Evolutionary conservation across 805 yeast genomes (phyloP).

Genomic region (Pichia membranifaciens): DNA sequence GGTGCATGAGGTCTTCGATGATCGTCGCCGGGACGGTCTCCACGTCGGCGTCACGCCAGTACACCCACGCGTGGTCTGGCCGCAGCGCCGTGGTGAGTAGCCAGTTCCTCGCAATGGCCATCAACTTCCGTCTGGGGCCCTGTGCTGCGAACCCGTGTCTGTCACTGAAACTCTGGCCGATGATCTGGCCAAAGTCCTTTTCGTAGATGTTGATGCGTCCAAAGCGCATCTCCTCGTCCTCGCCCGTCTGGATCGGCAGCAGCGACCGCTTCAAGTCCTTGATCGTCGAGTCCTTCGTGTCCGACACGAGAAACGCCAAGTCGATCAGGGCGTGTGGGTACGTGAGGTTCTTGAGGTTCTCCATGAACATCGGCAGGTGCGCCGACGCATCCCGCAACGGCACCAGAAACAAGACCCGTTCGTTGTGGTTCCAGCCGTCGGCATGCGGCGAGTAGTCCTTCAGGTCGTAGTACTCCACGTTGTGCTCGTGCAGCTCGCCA

Average conservation of each 20-base stretch:
- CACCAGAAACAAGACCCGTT: conserved; percentile 49
- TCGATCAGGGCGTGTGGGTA: conserved; percentile 54
- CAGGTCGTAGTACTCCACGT: conserved; percentile 42
- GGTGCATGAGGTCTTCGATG: conserved; percentile 88
- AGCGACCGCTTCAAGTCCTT: conserved; percentile 50
- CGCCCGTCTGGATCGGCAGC: conserved; percentile 58
- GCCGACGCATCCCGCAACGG: conserved; percentile 56
- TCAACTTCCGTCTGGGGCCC: conserved; percentile 88
- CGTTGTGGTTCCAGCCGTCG: conserved; percentile 50
- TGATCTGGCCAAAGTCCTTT: conserved; percentile 87
- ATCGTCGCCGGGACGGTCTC: conserved; percentile 81
- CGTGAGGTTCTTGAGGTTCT: conserved; percentile 49
- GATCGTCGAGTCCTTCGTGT: conserved; percentile 87
- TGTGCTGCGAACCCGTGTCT: conserved; percentile 95
- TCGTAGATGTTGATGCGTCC: conserved; percentile 84
- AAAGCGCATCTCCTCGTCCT: conserved; percentile 54
- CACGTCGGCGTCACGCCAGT: conserved; percentile 98
- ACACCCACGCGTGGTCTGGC: conserved; percentile 93
- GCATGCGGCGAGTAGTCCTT: conserved; percentile 30
- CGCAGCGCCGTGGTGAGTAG: conserved; percentile 74
- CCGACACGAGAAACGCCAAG: conserved; percentile 79
- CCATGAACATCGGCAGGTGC: conserved; percentile 56
- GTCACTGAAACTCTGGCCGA: conserved; percentile 89
- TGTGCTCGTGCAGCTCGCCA: neutral
- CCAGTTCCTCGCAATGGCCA: conserved; percentile 98